Evolutionary conservation across 1,284 basidiomycete species (phyloP).

Genomic region (Cryptococcus floricola): DNA sequence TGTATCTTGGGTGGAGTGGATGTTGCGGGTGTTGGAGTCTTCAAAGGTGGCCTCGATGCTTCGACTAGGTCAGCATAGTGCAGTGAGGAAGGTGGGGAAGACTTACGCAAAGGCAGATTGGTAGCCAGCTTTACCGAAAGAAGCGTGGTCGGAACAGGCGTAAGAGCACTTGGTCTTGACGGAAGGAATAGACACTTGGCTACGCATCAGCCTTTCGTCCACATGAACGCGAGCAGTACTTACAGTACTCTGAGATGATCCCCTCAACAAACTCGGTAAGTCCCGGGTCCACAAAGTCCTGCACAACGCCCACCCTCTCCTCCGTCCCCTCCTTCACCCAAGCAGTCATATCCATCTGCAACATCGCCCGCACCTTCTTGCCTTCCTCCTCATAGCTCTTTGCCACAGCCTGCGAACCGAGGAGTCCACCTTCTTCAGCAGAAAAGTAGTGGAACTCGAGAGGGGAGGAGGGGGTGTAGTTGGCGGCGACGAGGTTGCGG

Average conservation of each 20-base stretch:
- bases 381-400: conserved; percentile 64
- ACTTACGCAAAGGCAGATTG: conserved; percentile 74
- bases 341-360: conserved; percentile 87
- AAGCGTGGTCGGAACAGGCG: conserved; percentile 80
- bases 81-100: background rate
- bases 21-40: conserved; percentile 62
- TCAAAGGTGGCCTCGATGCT: conserved; percentile 50
- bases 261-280: conserved; percentile 70
- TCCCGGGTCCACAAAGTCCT: conserved; percentile 72
- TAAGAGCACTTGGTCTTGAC: conserved; percentile 73
- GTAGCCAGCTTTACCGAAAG: conserved; percentile 81
- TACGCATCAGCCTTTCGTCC: background rate
- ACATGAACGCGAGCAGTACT: conserved; percentile 11
- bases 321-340: conserved; percentile 87
- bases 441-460: conserved; percentile 97
- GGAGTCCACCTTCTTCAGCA: conserved; percentile 90
- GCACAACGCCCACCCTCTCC: conserved; percentile 86
- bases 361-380: conserved; percentile 78
- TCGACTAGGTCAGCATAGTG: background rate
- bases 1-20: conserved; percentile 75
- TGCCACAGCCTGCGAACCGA: conserved; percentile 90
- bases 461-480: conserved; percentile 66
- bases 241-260: conserved; percentile 64
- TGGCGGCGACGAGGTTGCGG: conserved; percentile 70
- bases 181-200: conserved; percentile 43